Evolutionary conservation across 306 rosid species (phyloP).

Genomic region (Cicer pinnatifidum): DNA sequence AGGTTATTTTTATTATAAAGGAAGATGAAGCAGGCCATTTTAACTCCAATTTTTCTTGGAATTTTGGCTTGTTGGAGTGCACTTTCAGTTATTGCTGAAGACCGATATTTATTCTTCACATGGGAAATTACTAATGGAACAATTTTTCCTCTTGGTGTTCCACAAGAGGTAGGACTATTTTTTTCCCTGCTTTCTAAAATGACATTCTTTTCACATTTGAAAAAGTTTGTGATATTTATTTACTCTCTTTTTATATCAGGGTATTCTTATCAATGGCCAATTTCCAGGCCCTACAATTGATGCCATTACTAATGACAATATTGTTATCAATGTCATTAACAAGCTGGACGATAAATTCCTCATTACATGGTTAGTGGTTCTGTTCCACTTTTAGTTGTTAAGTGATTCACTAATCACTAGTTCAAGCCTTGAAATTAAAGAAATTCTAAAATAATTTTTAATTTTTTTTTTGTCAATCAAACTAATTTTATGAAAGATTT

Average conservation of each 20-base stretch:
- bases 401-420: not conserved
- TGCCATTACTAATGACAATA: conserved; percentile 76
- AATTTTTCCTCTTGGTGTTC: conserved; percentile 69
- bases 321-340: conserved; percentile 68
- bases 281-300: conserved; percentile 90
- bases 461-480: not conserved
- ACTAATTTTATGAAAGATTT: not conserved
- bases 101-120: conserved; percentile 58
- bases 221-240: not conserved
- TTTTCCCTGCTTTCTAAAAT: not conserved
- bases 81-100: conserved; percentile 67
- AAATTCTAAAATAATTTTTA: not conserved
- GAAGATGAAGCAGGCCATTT: conserved; percentile 55
- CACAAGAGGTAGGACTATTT: conserved; percentile 62
- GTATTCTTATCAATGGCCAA: conserved; percentile 82
- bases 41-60: conserved; percentile 49
- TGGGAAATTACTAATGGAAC: conserved; percentile 72
- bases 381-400: not conserved
- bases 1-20: not conserved
- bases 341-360: conserved; percentile 80
- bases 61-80: conserved; percentile 54
- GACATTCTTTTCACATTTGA: not conserved
- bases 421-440: not conserved
- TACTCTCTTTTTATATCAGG: conserved; percentile 47
- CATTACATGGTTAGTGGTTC: conserved; percentile 70